Conservation (phyloP, 106 monocot genomes). For the Platanthera zijinensis region DNA sequence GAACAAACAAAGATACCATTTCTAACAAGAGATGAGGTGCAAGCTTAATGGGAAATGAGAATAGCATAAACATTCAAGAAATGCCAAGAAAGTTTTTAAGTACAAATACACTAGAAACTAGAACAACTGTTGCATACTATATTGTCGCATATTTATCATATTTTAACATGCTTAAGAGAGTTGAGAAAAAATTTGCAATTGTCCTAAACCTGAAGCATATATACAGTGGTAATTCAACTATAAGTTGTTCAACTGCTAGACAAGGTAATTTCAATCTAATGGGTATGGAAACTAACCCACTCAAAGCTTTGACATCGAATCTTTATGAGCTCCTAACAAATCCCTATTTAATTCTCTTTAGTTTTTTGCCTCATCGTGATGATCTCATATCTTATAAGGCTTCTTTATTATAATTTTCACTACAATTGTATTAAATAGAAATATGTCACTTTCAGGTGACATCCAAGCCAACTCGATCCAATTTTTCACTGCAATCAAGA, state of each 20-base stretch:
- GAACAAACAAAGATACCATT: conserved; percentile 9
- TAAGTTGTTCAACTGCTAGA: not conserved
- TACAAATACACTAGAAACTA: not conserved
- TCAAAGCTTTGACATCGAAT: not conserved
- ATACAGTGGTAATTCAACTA: not conserved
- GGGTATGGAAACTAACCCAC: not conserved
- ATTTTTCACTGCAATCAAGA: no score
- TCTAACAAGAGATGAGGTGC: not conserved
- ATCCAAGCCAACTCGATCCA: no score
- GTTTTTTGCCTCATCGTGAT: not conserved
- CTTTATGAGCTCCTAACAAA: not conserved
- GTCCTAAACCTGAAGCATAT: not conserved
- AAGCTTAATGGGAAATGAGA: not conserved
- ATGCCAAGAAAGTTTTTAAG: not conserved
- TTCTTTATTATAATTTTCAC: not conserved
- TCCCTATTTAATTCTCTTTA: not conserved
- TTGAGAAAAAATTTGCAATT: not conserved
- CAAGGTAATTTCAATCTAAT: not conserved
- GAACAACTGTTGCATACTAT: not conserved
- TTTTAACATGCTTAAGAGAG: not conserved
- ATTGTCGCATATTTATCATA: not conserved
- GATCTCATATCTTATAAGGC: not conserved
- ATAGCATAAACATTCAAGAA: not conserved
- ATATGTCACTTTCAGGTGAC: no score
- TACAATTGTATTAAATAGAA: not conserved